Base-by-base conservation (phyloP, 345 rosid genomes). In the Rhodamnia argentea region DNA sequence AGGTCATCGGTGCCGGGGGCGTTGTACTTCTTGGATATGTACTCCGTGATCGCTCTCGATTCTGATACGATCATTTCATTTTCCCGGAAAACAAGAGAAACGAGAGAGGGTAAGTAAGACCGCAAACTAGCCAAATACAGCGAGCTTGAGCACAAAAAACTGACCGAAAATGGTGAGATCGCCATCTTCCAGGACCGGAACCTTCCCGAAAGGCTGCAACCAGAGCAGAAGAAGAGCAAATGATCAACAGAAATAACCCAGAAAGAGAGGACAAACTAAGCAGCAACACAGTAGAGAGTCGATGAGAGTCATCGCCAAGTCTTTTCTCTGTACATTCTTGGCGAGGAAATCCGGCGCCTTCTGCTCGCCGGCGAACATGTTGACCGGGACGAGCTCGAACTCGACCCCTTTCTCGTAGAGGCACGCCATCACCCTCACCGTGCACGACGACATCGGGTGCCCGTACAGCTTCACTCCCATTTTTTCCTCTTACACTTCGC, bases 141-240 rank as follows among this genome's bases (percentile, higher is more conserved):
- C 23, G 24, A 37, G 32, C 62, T 23, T 10, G 50, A 58, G 50
- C 86, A 54, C 7, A 26, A 9, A 37, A 32, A 24, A 75, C 62
- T 82, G 86, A 96, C 99, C 98, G 74, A 95, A 95, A 85, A 95
- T 86, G n/a, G 92, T 94, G 42, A 95, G 91, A 87, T 94, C 96
- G 13, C 87, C 96, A 76, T 96, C 99, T 92, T 96, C 96, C 29
- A 96, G 92, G 26, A 88, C 98, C 47, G 99, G 99, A 88, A 96
- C 88, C 85, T 85, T 93, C 52, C 99, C 99, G 29, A 96, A 96
- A 23, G 99, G 99, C 99, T 94, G 92, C 91, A 90, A 7, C 23
- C 37, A 87, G 60, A 56, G 70, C 5, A 6, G 27, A 86, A 50
- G 29, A 37, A 32, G 13, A 85, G 4, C 27, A 87, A 87, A 52